A percentile compares a stretch with the other conserved stretches of the same genome.
phyloP scores from a whole-genome alignment of 352 stramenopile species.

The Globisporangium nunn region DNA sequence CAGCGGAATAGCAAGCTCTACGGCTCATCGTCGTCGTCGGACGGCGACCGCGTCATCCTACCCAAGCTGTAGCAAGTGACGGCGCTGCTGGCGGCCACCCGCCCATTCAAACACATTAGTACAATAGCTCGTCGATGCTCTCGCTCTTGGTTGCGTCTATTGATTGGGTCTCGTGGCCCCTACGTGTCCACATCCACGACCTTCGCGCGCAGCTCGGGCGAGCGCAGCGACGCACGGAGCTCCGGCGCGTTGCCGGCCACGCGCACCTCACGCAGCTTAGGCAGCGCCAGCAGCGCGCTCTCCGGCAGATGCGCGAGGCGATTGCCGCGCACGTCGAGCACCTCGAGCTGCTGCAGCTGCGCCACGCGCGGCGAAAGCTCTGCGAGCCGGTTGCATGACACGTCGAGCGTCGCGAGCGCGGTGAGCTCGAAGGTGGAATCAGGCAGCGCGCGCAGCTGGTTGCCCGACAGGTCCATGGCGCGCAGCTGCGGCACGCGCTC shows the following conservation, averaged over 20 bases:
- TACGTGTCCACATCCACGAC: constrained; percentile 11
- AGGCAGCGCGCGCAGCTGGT: constrained; percentile 69
- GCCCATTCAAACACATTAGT: not conserved
- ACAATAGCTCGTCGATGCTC: not conserved
- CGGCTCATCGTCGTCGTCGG: constrained; percentile 3
- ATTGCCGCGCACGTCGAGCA: constrained; percentile 61
- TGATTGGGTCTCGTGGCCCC: not conserved
- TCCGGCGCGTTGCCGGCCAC: constrained; percentile 43
- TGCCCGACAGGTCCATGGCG: constrained; percentile 66
- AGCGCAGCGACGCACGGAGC: constrained; percentile 13
- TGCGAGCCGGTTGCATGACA: constrained; percentile 62
- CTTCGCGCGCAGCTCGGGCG: constrained; percentile 24
- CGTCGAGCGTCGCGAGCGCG: constrained; percentile 44
- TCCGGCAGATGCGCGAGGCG: constrained; percentile 31
- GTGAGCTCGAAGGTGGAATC: constrained; percentile 70
- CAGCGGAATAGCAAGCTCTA: constrained; percentile 36
- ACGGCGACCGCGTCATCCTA: constrained; percentile 34
- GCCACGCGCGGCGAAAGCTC: constrained; percentile 32
- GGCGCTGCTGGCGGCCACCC: too few species aligned
- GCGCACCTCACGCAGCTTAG: constrained; percentile 26
- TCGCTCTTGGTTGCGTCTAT: not conserved
- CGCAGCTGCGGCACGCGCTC: constrained; percentile 62
- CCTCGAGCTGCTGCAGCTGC: constrained; percentile 46
- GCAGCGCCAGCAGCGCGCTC: constrained; percentile 30
- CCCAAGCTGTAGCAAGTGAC: constrained; percentile 30